Conservation (phyloP, 192 early-diverging fungal genomes). For the Backusella sp. region DNA sequence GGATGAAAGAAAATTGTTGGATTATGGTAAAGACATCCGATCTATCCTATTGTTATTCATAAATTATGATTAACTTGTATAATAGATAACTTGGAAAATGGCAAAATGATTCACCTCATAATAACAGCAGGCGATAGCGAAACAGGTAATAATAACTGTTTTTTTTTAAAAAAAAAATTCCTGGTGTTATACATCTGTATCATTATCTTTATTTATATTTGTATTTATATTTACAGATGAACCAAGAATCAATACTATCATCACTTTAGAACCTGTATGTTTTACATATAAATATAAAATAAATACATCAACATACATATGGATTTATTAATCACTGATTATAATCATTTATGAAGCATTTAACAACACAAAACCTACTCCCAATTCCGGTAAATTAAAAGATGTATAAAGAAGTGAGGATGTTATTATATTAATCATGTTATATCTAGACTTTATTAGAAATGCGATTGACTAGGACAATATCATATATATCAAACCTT, state of each 20-base stretch:
- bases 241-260: conserved; percentile 8
- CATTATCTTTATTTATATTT: not conserved
- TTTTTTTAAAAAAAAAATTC: not conserved
- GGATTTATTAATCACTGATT: not conserved
- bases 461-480: not conserved
- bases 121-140: not conserved
- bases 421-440: not conserved
- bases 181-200: not conserved
- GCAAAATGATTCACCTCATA: conserved; percentile 18
- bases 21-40: conserved; percentile 36
- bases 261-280: not conserved
- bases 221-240: not conserved
- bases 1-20: conserved; percentile 41
- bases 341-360: not conserved
- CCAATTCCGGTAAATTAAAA: not conserved
- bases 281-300: not conserved
- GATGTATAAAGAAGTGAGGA: not conserved
- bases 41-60: not conserved
- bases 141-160: not conserved
- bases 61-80: not conserved
- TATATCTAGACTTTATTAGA: not conserved
- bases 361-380: not conserved
- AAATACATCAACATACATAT: not conserved
- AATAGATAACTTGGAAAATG: conserved; percentile 18
- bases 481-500: not conserved